phyloP scores from a whole-genome alignment of 2,329 filamentous ascomycete species.

The Alternaria alternata region DNA sequence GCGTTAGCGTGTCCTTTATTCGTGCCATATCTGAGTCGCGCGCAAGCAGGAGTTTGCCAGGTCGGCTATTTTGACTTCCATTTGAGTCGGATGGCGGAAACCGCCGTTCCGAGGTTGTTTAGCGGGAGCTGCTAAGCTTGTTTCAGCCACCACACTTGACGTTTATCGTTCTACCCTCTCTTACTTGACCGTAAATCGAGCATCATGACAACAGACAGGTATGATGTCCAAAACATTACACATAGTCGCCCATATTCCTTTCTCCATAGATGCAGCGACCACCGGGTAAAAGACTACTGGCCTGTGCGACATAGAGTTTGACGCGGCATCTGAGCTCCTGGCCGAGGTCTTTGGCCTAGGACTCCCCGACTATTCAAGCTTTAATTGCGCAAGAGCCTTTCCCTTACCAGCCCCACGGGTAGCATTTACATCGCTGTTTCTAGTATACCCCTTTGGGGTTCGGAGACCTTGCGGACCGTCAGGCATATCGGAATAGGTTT shows the following conservation, averaged over 20 bases:
- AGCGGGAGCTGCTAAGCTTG: not conserved
- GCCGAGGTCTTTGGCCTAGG: constrained; percentile 2
- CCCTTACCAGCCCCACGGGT: not conserved
- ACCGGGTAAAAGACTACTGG: not conserved
- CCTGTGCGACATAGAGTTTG: constrained; percentile 1
- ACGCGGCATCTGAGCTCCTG: not conserved
- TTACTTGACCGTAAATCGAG: not conserved
- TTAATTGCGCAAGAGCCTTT: constrained; percentile 4
- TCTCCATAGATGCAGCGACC: not conserved
- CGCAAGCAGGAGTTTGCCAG: not conserved
- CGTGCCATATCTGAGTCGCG: not conserved
- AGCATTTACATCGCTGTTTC: constrained; percentile 4
- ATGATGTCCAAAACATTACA: not conserved
- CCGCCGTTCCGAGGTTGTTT: not conserved
- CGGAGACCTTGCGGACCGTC: not conserved
- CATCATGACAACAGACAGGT: not conserved
- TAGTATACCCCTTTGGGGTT: not conserved
- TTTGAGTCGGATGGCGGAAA: not conserved
- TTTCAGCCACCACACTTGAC: not conserved
- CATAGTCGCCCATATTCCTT: not conserved
- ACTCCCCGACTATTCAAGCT: constrained; percentile 2
- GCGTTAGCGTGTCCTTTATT: not conserved
- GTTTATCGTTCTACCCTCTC: not conserved
- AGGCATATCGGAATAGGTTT: not conserved
- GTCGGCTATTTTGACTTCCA: not conserved